Evolutionary conservation across 2,329 filamentous ascomycete species (phyloP), one percentile per base, ranked within the genome.

Genomic region (Penicillium brasilianum): DNA sequence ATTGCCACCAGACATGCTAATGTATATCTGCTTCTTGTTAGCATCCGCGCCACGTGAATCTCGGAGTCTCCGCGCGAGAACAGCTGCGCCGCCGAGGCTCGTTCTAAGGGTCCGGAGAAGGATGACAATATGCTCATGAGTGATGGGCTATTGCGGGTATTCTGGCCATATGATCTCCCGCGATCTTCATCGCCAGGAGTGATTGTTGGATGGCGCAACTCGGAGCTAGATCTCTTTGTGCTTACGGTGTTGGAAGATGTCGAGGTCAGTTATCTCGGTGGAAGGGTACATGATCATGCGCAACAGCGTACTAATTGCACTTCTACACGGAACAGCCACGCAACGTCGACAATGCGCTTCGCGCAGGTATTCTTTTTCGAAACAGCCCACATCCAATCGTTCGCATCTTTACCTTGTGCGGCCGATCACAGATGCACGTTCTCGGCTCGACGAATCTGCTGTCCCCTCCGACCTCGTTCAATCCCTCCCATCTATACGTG

Each of bases 191-290:
- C 86, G 59, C 87, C 92, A 44, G 95, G 94, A 48, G 91, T 97
- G 62, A 88, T 99, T 66, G 91, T 99, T 50, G 95, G 95, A 72
- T 99, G 94, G 92, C 88, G 90, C 72, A 99, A 99, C 77, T 97
- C 94, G 39, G 89, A 90, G 51, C 82, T 93, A 55, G 95, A 99
- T 78, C 83, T 98, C 50, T 90, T 98, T 71, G 93, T 98, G 39
- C 88, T 98, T 53, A 89, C 92, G 28, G 87, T 98, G 50, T 81
- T 99, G 63, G 91, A 96, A 73, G 91, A 95, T 80, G 92, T 97
- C 39, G 93, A 97, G 81, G 92, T 96, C 72, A 75, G 88, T 77
- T 55, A 25, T n/a, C n/a, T 34, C 10, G 34, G 9, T 36, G 25
- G 22, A n/a, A 20, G n/a, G 25, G 5, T 16, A 22, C 28, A 14